A percentile compares a stretch with the other conserved stretches of the same genome.
Conservation (phyloP, 148 eudicot genomes). For the Selenicereus undatus region DNA sequence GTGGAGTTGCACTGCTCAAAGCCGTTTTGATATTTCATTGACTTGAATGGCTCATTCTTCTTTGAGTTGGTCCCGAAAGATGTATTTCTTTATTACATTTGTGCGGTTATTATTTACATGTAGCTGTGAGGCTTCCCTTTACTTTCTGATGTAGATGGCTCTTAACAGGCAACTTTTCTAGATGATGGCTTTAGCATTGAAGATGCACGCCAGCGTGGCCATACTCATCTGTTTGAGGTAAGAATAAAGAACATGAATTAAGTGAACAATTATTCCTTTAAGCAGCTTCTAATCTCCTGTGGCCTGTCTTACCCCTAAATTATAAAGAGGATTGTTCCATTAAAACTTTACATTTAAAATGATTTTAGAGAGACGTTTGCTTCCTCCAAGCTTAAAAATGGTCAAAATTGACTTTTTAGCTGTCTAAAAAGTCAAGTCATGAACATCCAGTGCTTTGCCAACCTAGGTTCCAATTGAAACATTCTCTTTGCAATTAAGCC, state of each 20-base stretch:
- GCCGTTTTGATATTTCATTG: background rate
- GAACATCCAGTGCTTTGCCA: background rate
- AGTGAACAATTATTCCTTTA: background rate
- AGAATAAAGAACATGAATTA: background rate
- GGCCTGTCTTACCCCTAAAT: too few species aligned
- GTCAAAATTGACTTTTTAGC: background rate
- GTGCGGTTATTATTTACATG: background rate
- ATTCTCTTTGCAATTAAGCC: background rate
- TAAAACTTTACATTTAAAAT: too few species aligned
- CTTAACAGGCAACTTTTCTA: conserved; percentile 3
- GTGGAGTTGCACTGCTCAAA: background rate
- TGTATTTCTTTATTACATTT: background rate
- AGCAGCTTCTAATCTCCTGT: background rate
- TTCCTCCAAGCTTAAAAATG: background rate
- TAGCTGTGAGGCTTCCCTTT: background rate
- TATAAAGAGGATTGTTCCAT: too few species aligned
- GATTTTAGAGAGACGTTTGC: background rate
- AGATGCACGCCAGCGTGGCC: background rate
- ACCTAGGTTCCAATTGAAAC: background rate
- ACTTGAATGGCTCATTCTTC: background rate
- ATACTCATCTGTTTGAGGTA: background rate
- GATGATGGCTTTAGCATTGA: background rate
- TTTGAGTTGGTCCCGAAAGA: background rate
- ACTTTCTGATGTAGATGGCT: background rate
- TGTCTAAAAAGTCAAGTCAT: background rate